Percentiles rank a stretch among this genome's conserved stretches.
Evolutionary conservation across 495 filamentous ascomycete species (phyloP).

Genomic region (Mytilinidion resinicola): DNA sequence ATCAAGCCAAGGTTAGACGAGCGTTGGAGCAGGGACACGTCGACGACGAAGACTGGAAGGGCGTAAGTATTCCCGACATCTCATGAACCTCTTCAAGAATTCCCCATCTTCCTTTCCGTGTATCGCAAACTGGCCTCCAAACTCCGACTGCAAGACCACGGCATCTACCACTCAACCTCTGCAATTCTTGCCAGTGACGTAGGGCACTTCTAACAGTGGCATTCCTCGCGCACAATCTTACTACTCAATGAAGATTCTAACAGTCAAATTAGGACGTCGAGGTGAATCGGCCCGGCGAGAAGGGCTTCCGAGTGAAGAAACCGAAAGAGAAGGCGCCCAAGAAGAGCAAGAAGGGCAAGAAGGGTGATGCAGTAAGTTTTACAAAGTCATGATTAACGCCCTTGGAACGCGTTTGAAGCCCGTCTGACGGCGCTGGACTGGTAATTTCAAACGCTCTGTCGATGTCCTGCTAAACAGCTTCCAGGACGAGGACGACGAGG

Average conservation of each 20-base stretch:
- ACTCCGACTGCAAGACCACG: too few species aligned
- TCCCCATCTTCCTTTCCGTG: background rate
- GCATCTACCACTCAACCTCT: too few species aligned
- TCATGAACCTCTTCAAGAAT: background rate
- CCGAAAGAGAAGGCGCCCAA: constrained; percentile 42
- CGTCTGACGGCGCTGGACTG: too few species aligned
- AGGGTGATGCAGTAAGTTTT: constrained; percentile 18
- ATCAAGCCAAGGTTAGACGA: constrained; percentile 55
- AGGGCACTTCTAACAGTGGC: too few species aligned
- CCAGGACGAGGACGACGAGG: constrained; percentile 32
- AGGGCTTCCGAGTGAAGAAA: constrained; percentile 49
- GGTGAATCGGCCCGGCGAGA: constrained; percentile 59
- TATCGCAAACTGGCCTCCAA: too few species aligned
- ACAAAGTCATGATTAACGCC: background rate
- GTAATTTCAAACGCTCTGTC: background rate
- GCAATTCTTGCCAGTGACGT: too few species aligned
- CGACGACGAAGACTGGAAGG: constrained; percentile 69
- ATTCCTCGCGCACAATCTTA: too few species aligned
- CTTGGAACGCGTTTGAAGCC: too few species aligned
- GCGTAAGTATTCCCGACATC: constrained; percentile 46
- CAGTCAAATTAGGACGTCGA: constrained; percentile 53
- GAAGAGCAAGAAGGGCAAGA: constrained; percentile 18
- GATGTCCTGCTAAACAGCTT: constrained; percentile 1
- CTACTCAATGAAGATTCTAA: background rate
- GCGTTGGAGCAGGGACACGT: constrained; percentile 67